phyloP scores from a whole-genome alignment of 1,284 basidiomycete species.

The Ganoderma lucidum region DNA sequence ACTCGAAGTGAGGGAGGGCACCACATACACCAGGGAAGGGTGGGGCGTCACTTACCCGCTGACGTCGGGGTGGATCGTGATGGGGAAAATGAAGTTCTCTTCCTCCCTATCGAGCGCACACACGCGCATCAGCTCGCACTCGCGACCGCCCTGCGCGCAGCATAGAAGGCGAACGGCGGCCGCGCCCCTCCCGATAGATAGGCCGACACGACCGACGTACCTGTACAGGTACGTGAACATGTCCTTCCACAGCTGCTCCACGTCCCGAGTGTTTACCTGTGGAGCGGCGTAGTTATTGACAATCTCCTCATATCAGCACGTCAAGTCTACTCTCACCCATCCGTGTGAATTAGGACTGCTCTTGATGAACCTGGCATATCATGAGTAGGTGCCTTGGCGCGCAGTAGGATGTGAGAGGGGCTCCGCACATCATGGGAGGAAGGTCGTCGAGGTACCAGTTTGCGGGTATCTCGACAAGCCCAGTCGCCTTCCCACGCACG shows the following conservation, averaged over 20 bases:
- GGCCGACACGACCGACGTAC: constrained; percentile 38
- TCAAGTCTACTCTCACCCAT: constrained; percentile 48
- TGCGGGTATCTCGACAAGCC: constrained; percentile 76
- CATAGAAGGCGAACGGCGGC: not conserved
- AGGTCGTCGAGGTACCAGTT: constrained; percentile 80
- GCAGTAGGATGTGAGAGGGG: not conserved
- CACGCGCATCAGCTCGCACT: not conserved
- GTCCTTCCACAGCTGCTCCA: constrained; percentile 82
- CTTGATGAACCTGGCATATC: constrained; percentile 68
- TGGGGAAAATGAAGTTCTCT: constrained; percentile 76
- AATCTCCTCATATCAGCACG: not conserved
- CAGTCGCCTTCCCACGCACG: constrained; percentile 68
- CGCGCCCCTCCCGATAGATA: not conserved
- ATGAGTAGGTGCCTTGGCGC: not conserved
- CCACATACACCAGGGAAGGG: too few species aligned
- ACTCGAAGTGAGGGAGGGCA: too few species aligned
- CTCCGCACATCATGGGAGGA: constrained; percentile 67
- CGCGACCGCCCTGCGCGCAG: not conserved
- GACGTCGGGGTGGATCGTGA: constrained; percentile 80
- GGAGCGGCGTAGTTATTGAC: not conserved
- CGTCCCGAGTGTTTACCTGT: constrained; percentile 69
- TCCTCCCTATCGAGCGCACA: constrained; percentile 55
- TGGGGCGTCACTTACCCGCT: constrained; percentile 56
- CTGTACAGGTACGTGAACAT: constrained; percentile 74
- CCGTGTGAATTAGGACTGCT: constrained; percentile 71